Conservation (phyloP, 768 basidiomycete genomes). For the Pulveroboletus frians region DNA sequence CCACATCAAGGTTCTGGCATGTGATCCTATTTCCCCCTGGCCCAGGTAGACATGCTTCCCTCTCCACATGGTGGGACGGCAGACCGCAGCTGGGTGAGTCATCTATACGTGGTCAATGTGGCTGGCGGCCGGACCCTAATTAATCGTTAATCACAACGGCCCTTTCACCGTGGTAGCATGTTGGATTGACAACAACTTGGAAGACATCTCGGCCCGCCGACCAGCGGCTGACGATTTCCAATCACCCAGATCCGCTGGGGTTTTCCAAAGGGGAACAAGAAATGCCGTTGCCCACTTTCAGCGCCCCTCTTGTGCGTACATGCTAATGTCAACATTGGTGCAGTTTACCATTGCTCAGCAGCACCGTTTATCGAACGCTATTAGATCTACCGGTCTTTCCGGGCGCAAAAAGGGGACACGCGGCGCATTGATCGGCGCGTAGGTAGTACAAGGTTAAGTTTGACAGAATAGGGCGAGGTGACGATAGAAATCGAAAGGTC, state of each 20-base stretch:
- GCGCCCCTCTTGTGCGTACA: background rate
- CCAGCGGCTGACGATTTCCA: background rate
- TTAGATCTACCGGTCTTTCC: background rate
- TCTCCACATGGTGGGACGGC: background rate
- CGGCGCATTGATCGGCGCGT: constrained; percentile 1
- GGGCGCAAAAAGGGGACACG: background rate
- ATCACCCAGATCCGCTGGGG: background rate
- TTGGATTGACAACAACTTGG: background rate
- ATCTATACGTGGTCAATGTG: background rate
- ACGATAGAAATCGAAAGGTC: constrained; percentile 6
- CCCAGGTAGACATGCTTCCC: background rate
- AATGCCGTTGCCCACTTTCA: background rate
- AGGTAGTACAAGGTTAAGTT: constrained; percentile 22
- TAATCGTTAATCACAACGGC: background rate
- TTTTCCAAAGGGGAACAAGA: background rate
- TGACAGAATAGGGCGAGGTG: constrained; percentile 4
- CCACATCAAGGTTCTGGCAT: constrained; percentile 1
- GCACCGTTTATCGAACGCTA: background rate
- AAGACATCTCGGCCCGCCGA: background rate
- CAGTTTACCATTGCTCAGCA: background rate
- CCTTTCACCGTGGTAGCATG: background rate
- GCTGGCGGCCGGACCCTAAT: background rate
- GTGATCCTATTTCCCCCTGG: background rate
- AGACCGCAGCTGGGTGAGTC: background rate
- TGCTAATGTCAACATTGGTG: background rate